A percentile compares a stretch with the other conserved stretches of the same genome.
Evolutionary conservation across 306 rosid species (phyloP).

Genomic region (Prinsepia uniflora): DNA sequence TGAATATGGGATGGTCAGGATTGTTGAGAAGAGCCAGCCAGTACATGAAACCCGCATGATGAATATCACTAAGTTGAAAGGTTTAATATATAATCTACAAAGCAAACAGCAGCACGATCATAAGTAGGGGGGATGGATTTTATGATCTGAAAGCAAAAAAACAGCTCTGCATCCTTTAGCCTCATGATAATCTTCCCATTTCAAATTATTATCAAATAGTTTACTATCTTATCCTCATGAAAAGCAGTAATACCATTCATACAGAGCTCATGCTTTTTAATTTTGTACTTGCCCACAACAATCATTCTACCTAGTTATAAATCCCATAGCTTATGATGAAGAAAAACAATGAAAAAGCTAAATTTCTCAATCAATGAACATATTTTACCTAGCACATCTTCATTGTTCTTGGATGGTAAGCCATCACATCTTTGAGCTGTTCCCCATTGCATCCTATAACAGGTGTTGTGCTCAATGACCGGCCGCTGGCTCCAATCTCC

Average conservation of each 20-base stretch:
- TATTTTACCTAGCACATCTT: conserved; percentile 76
- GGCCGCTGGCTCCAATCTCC: conserved; percentile 90
- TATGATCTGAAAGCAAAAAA: not conserved
- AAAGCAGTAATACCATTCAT: not conserved
- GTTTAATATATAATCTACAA: not conserved
- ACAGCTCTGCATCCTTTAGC: not conserved
- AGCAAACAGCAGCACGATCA: not conserved
- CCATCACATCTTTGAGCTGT: conserved; percentile 91
- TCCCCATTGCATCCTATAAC: conserved; percentile 99
- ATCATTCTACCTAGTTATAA: not conserved
- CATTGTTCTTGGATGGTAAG: conserved; percentile 55
- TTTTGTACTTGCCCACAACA: not conserved
- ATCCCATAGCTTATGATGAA: not conserved
- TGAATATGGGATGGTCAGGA: not conserved
- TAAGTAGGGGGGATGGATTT: not conserved
- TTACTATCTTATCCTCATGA: not conserved
- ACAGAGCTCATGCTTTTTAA: not conserved
- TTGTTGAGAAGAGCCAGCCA: conserved; percentile 4
- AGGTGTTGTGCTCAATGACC: conserved; percentile 92
- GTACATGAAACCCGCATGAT: not conserved
- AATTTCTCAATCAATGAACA: conserved; percentile 6
- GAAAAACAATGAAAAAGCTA: not conserved
- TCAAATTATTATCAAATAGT: not conserved
- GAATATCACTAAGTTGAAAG: not conserved
- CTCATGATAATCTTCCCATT: not conserved